Evolutionary conservation across 1,284 basidiomycete genomes (phyloP), one percentile per base, ranked within the genome.

Genomic region (Gastroboletus turbinatus): DNA sequence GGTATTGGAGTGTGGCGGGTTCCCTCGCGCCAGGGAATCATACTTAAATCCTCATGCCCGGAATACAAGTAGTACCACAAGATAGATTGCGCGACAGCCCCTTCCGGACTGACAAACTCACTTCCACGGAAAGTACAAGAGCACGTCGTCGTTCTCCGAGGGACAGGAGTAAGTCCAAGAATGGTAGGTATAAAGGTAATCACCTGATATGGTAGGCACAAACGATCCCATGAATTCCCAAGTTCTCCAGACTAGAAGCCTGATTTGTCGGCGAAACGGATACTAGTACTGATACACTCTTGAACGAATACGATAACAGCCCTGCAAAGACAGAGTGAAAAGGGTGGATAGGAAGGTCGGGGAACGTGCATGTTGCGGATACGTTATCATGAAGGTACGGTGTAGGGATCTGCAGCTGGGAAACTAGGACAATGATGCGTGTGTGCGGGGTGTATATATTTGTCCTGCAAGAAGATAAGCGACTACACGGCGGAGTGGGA

Each of bases 71-170:
- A 42, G 17, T 23, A 40, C 53, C 46, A 58, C 54, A 44, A 27
- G 27, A 50, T 30, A 40, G 40, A 46, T 32, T 33, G 36, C 11
- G 32, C n/a, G 40, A 44, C 9, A 19, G 14, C 52, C 40, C 35
- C 42, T 55, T 58, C 46, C n/a, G 33, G 60, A 36, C 16, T 36
- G 48, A 70, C 43, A 73, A 71, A 53, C 60, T 16, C 16, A 56
- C 36, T 56, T 60, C 67, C 68, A 50, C 35, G 53, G 56, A 67
- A 48, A 71, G 49, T 62, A 72, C 62, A 73, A 70, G 56, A 49
- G 46, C 32, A 56, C 42, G 53, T 51, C 46, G 64, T 56, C 42
- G 25, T 46, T 42, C 25, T 50, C 19, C 42, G 21, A 43, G 43
- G 33, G 35, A 63, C 42, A 67, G 58, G 58, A 52, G 59, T 60